Conservation (phyloP, 805 yeast genomes). For the Wickerhamiella australiensis region DNA sequence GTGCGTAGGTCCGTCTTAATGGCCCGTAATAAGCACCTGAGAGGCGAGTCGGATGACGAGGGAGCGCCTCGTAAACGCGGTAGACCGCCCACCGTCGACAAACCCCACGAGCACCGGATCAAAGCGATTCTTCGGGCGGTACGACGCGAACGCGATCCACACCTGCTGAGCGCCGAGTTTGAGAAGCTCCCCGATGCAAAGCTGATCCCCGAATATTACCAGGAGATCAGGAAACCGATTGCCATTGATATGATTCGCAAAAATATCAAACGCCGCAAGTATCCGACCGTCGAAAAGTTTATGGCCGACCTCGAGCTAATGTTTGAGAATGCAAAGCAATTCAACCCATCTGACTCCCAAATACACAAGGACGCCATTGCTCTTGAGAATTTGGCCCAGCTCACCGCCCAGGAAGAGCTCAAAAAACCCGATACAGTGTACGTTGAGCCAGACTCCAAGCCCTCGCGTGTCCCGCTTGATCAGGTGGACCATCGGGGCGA, state of each 20-base stretch:
- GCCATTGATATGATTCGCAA: constrained; percentile 45
- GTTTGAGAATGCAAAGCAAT: constrained; percentile 61
- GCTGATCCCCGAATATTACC: constrained; percentile 39
- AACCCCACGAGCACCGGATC: constrained; percentile 84
- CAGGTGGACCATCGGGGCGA: constrained; percentile 58
- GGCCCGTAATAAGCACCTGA: constrained; percentile 19
- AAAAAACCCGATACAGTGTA: constrained; percentile 73
- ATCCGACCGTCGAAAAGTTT: constrained; percentile 61
- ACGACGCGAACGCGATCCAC: constrained; percentile 54
- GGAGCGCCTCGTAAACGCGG: constrained; percentile 59
- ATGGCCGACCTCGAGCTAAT: constrained; percentile 64
- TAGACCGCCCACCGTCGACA: constrained; percentile 82
- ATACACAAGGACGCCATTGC: constrained; percentile 49
- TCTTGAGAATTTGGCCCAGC: constrained; percentile 50
- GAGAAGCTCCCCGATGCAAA: constrained; percentile 71
- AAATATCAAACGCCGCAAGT: constrained; percentile 75
- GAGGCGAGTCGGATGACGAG: constrained; percentile 24
- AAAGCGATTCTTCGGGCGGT: constrained; percentile 72
- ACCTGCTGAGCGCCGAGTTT: constrained; percentile 45
- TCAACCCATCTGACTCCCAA: constrained; percentile 45
- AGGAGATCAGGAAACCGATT: constrained; percentile 33
- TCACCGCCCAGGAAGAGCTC: constrained; percentile 52
- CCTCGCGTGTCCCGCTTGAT: constrained; percentile 67
- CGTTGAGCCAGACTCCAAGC: constrained; percentile 42
- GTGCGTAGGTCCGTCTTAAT: constrained; percentile 21